Evolutionary conservation across 1,139 yeast genomes (phyloP).

Genomic region (Geotrichum aggregatum): DNA sequence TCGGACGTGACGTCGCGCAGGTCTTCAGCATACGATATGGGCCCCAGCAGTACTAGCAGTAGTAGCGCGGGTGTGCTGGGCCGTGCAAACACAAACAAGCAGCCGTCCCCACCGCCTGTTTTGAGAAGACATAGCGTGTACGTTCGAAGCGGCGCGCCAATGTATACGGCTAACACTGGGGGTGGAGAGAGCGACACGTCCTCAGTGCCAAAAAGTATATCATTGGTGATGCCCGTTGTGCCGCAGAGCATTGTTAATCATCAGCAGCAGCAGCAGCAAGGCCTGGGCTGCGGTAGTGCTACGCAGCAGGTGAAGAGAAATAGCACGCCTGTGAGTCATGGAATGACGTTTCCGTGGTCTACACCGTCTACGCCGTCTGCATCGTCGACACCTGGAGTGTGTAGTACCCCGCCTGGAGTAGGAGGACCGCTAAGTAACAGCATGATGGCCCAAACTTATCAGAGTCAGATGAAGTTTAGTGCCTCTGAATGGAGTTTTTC

Average conservation of each 20-base stretch:
- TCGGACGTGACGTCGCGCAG: neutral
- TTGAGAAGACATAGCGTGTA: constrained; percentile 6
- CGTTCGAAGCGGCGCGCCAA: constrained; percentile 2
- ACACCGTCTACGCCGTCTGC: neutral
- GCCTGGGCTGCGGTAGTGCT: neutral
- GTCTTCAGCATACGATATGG: neutral
- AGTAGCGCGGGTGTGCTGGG: too few relatives aligned
- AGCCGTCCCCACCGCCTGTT: neutral
- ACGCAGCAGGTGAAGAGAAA: neutral
- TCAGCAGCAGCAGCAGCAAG: neutral
- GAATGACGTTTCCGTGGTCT: constrained; percentile 1
- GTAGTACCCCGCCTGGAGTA: too few relatives aligned
- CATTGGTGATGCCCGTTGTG: too few relatives aligned
- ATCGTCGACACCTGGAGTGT: neutral
- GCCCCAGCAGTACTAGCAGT: too few relatives aligned
- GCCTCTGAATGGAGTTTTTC: neutral
- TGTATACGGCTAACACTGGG: neutral
- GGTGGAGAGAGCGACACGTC: neutral
- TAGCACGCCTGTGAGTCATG: too few relatives aligned
- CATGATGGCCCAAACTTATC: constrained; percentile 1
- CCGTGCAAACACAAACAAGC: too few relatives aligned
- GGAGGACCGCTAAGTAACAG: too few relatives aligned
- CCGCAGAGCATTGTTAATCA: too few relatives aligned
- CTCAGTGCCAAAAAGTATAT: too few relatives aligned
- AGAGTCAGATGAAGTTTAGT: constrained; percentile 3